These are phyloP conservation scores for Aeminium ludgeri DNA, from an alignment of 495 filamentous ascomycete genomes.

Conservation along the genomic window DNA sequence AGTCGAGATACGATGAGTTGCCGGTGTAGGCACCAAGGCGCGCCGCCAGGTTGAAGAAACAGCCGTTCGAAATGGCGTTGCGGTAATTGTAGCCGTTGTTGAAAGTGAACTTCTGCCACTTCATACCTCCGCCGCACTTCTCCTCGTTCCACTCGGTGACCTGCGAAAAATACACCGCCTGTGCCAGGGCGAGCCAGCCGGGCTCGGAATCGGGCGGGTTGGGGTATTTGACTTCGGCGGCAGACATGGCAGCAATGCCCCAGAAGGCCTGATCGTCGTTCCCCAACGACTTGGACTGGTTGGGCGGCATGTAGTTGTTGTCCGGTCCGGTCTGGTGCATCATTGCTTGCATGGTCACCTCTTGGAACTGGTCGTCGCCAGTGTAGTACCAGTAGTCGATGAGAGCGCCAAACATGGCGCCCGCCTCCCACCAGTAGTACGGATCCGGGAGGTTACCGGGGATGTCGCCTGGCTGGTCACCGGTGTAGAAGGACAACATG, in stretches of 20 bases:
- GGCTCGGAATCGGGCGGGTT: slow-evolving; percentile 34
- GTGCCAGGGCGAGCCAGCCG: slow-evolving; percentile 57
- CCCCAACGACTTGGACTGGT: slow-evolving; percentile 30
- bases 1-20: slow-evolving; percentile 59
- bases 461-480: slow-evolving; percentile 29
- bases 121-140: slow-evolving; percentile 59
- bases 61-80: slow-evolving; percentile 65
- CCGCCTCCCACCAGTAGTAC: slow-evolving; percentile 35
- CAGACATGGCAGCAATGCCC: slow-evolving; percentile 39
- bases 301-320: slow-evolving; percentile 34
- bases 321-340: slow-evolving; percentile 31
- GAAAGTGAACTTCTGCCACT: slow-evolving; percentile 76
- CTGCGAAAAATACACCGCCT: slow-evolving; percentile 64
- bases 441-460: slow-evolving; percentile 25
- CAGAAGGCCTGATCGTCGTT: slow-evolving; percentile 45
- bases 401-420: slow-evolving; percentile 33
- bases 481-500: slow-evolving; percentile 29
- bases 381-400: slow-evolving; percentile 42
- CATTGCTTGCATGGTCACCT: slow-evolving; percentile 33
- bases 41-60: slow-evolving; percentile 63
- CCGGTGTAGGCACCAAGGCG: slow-evolving; percentile 58
- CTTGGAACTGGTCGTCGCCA: slow-evolving; percentile 37
- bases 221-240: slow-evolving; percentile 34
- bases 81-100: slow-evolving; percentile 70
- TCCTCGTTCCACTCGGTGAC: slow-evolving; percentile 49